Conservation (phyloP, 345 rosid genomes). For the Gossypium turneri region DNA sequence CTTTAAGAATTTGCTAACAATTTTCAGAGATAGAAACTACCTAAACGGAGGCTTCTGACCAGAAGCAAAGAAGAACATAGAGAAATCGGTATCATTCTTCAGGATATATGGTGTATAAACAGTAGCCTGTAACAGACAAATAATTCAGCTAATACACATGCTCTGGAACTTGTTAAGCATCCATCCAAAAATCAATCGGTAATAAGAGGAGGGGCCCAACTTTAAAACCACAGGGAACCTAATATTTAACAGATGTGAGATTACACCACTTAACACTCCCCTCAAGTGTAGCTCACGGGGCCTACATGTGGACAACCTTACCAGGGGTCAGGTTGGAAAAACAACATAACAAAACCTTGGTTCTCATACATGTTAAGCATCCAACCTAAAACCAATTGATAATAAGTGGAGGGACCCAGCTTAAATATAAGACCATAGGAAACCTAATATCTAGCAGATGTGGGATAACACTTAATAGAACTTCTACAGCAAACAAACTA, state of each 20-base stretch:
- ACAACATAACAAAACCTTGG: neutral
- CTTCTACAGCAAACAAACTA: conserved; percentile 14
- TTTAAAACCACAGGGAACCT: neutral
- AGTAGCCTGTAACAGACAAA: conserved; percentile 54
- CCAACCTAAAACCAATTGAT: neutral
- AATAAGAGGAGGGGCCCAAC: neutral
- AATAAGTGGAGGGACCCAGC: neutral
- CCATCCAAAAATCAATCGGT: neutral
- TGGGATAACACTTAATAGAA: neutral
- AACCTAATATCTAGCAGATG: neutral
- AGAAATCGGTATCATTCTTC: conserved; percentile 69
- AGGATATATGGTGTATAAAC: conserved; percentile 63
- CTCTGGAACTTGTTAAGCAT: conserved; percentile 5
- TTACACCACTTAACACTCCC: neutral
- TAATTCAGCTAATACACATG: neutral
- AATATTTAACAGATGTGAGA: neutral
- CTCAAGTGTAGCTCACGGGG: neutral
- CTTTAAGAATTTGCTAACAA: conserved; percentile 22
- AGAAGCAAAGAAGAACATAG: conserved; percentile 49
- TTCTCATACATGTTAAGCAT: neutral
- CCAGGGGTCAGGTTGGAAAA: neutral
- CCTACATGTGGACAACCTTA: neutral
- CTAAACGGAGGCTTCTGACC: conserved; percentile 61
- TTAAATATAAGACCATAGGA: neutral
- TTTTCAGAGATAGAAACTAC: conserved; percentile 31